Base-by-base conservation (phyloP, 345 rosid species). In the Salix brachista region DNA sequence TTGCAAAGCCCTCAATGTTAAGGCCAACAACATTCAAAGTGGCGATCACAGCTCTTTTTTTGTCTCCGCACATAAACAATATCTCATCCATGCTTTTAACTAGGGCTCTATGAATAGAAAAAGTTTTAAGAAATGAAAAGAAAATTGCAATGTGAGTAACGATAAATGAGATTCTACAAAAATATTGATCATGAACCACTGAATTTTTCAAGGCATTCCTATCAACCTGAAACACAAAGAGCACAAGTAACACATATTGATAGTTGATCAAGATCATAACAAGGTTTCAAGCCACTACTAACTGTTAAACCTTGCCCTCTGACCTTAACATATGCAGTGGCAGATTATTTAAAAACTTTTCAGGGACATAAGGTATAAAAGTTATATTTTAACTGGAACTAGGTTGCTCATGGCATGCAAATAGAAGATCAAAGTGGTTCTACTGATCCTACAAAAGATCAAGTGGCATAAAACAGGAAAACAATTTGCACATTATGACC, bases 41-140 rank as follows among this genome's bases (percentile, higher is more conserved):
- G 30, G 93, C 97, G 77, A 96, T 83, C 42, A 87, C 91, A 19
- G 90, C 97, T 50, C 89, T 86, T 78, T 84, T 86, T 79, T 88
- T 84, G 82, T 81, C 89, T 83, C 99, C 99, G 82, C 99, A 93
- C 58, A 80, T 74, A 75, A 96, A 92, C 77, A 96, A 87, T 82
- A 96, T 94, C 90, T 96, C 99, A 75, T 89, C 83, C 98, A 94
- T 93, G 83, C 99, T 93, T 76, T 85, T 89, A 65, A 94, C 93
- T 72, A 96, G 86, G 65, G 97, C 96, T 85, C 99, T 94, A 86
- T 28, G 64, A 66, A 19, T 32, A 12, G 44, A 9, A 73, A 41
- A 34, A 9, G 21, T 54, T 16, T 41, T 74, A 4, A n/a, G 26
- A 77, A 21, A 68, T 25, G 11, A 74, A 74, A 69, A 13, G 34